Base-by-base conservation (phyloP, 805 yeast genomes). In the Candida yuanshanica region DNA sequence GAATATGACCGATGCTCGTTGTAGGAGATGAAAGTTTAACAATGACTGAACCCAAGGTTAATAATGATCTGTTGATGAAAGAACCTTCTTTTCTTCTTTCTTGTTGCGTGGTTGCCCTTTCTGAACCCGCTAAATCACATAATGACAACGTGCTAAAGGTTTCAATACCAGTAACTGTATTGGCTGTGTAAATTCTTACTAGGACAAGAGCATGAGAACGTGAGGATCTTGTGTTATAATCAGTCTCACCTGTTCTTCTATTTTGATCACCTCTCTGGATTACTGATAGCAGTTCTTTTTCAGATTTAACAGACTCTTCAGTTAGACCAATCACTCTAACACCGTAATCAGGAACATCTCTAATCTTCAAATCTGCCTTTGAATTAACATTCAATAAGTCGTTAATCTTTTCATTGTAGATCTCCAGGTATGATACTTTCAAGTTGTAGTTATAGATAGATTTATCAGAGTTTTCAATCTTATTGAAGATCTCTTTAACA, bases 91-190 rank as follows among this genome's bases (percentile, higher is more conserved):
- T 87, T 41, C 97, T 69, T 52, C 98, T 73, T 56, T 87, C 96
- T 1, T 69, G 62, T 42, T 66, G 67, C 1, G 59, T 58, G 1
- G 85, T 70, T 0, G 95, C 95, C 39, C 84, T 74, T 63, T 91
- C 99, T n/a, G 95, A 84, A 22, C 99, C 99, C 0, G 99, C 99
- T 55, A 91, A 72, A 64, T 91, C 99, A 66, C 98, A 91, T 42
- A 91, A 69, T 25, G 91, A 86, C 24, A 91, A 74, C 0, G 88
- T 79, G 26, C 89, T 74, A 29, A 68, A 62, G 13, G 62, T 64
- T 24, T 59, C 59, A n/a, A 48, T 44, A 5, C 69, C 72, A 11
- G 67, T 61, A 1, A 54, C 47, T 11, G 65, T 41, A 57, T 74
- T 75, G 2, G 70, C 65, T 5, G 68, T 59, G 3, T 66, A 66